Evolutionary conservation across 2,329 filamentous ascomycete species (phyloP).

Genomic region (Erysiphe neolycopersici): DNA sequence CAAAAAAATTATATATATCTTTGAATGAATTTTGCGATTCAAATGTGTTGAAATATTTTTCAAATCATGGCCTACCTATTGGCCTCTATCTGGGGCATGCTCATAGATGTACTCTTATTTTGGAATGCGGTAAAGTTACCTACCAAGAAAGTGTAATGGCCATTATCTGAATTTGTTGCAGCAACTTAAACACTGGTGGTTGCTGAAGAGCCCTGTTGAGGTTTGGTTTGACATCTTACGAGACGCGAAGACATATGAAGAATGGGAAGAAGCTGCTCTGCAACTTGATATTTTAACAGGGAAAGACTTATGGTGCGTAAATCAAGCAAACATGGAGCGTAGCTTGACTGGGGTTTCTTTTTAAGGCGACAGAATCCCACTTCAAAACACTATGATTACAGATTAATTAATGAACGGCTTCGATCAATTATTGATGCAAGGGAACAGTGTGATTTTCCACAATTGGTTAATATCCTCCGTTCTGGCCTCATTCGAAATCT

Average conservation of each 20-base stretch:
- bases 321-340: neutral
- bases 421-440: conserved; percentile 42
- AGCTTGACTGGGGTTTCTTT: neutral
- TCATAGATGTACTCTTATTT: conserved; percentile 13
- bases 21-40: neutral
- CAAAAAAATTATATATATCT: no score
- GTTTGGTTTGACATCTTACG: conserved; percentile 37
- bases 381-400: conserved; percentile 64
- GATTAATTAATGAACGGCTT: conserved; percentile 53
- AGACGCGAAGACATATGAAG: conserved; percentile 45
- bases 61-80: conserved; percentile 10
- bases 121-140: conserved; percentile 6
- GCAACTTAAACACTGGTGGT: conserved; percentile 44
- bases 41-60: neutral
- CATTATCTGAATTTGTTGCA: conserved; percentile 14
- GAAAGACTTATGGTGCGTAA: conserved; percentile 47
- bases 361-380: conserved; percentile 54
- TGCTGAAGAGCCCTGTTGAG: conserved; percentile 33
- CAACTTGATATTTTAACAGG: conserved; percentile 61
- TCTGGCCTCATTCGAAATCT: conserved; percentile 61
- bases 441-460: conserved; percentile 44
- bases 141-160: neutral
- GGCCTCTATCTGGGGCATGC: conserved; percentile 25
- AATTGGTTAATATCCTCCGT: conserved; percentile 52
- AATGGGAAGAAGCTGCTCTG: conserved; percentile 67